A percentile compares a stretch with the other conserved stretches of the same genome.
phyloP scores from a whole-genome alignment of 23 red algal species.

The Gracilaria caudata region DNA sequence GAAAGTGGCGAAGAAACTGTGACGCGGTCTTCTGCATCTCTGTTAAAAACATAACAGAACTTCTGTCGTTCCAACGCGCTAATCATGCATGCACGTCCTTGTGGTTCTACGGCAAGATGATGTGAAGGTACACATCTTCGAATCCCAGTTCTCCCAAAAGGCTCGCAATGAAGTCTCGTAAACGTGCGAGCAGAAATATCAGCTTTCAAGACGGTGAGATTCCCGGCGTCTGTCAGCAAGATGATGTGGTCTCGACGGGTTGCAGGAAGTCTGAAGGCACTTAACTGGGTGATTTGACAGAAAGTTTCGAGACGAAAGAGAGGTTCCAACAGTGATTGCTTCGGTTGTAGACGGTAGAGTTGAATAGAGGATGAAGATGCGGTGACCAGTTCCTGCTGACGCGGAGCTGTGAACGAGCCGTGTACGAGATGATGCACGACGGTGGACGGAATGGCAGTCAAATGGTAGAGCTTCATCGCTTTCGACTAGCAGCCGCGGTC shows the following conservation, averaged over 20 bases:
- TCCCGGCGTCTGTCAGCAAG: slow-evolving; percentile 71
- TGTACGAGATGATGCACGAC: slow-evolving; percentile 42
- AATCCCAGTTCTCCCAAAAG: slow-evolving; percentile 77
- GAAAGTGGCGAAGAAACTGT: slow-evolving; percentile 78
- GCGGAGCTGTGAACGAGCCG: slow-evolving; percentile 78
- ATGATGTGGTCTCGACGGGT: slow-evolving; percentile 77
- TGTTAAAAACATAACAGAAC: slow-evolving; percentile 83
- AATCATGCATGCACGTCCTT: slow-evolving; percentile 79
- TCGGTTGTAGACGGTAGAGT: slow-evolving; percentile 52
- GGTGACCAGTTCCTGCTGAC: slow-evolving; percentile 74
- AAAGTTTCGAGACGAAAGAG: slow-evolving; percentile 60
- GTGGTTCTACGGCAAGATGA: slow-evolving; percentile 71
- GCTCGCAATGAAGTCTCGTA: slow-evolving; percentile 62
- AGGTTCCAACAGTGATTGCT: slow-evolving; percentile 39
- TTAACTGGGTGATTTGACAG: slow-evolving; percentile 57
- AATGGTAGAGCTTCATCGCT: slow-evolving; percentile 84
- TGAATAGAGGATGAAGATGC: slow-evolving; percentile 31
- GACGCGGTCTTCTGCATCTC: slow-evolving; percentile 62
- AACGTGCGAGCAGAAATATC: slow-evolving; percentile 43
- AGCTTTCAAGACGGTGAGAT: slow-evolving; percentile 64
- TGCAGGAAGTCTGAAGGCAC: slow-evolving; percentile 72
- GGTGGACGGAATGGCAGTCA: slow-evolving; percentile 64
- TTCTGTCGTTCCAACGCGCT: slow-evolving; percentile 83
- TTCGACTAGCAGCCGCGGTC: background rate
- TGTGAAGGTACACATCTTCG: slow-evolving; percentile 81